Base-by-base conservation (phyloP, 495 filamentous ascomycete genomes). In the Chaetomium tenue region DNA sequence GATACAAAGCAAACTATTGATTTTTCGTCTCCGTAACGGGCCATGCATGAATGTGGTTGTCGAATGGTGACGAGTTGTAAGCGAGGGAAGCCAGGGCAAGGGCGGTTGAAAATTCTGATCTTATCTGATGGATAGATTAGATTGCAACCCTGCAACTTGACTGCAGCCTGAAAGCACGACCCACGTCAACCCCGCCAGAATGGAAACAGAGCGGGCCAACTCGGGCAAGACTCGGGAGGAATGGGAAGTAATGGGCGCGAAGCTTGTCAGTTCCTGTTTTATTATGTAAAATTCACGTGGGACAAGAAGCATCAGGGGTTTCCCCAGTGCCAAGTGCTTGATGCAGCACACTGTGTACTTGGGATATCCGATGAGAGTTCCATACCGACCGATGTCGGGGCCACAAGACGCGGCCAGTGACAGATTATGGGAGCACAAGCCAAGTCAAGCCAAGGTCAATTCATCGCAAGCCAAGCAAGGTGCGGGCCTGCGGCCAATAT, bases 91-190 rank as follows among this genome's bases (percentile, higher is more conserved):
- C 8, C 9, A 40, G 39, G 13, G 39, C 9, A 3, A 25, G 62
- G 25, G 28, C 23, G 39, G 5, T 15, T 62, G 58, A 57, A 47
- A 60, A 54, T n/a, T 63, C 60, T 64, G 40, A 68, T 68, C 62
- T 68, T 56, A 68, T 68, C 66, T 61, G 63, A 65, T 65, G 18
- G 61, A 63, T 63, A 65, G 66, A 68, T 68, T 65, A 68, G 66
- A 68, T 68, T 28, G 20, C 15, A 59, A 15, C 57, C 57, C n/a
- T 5, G 57, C 23, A 39, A 46, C 25, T 39, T 23, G 12, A 11
- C 28, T 30, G 28, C 28, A 30, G 2, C 28, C 28, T 30, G 28
- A 2, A 30, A 30, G 28, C 28, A 30, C 6, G 28, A 30, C 28
- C 28, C 28, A n/a, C 28, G 6, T 30, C 28, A 30, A 30, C 28